Conservation (phyloP, 2,329 filamentous ascomycete genomes). For the Trichoderma aggressivum region DNA sequence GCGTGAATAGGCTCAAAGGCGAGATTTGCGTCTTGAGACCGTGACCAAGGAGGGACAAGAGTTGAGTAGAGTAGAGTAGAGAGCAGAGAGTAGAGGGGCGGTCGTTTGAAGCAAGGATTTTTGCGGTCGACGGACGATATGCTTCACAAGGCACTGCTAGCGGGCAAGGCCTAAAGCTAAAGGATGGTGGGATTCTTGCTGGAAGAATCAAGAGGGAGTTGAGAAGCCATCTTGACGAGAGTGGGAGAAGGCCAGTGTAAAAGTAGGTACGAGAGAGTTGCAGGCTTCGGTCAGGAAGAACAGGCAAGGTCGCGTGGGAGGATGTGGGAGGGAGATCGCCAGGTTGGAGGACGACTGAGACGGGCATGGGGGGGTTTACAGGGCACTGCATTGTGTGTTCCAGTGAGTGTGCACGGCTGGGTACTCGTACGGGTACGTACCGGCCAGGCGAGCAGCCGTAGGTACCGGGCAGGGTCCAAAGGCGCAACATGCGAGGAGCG, state of each 20-base stretch:
- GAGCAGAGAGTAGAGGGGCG: not conserved
- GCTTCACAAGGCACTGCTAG: conserved; percentile 11
- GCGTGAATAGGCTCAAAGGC: not conserved
- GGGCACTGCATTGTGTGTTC: not conserved
- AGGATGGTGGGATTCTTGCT: conserved; percentile 22
- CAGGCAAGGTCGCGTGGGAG: conserved; percentile 20
- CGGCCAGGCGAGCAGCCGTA: not conserved
- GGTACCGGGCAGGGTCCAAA: not conserved
- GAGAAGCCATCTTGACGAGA: conserved; percentile 25
- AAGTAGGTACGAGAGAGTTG: conserved; percentile 3
- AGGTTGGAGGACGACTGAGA: not conserved
- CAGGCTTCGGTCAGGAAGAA: conserved; percentile 19
- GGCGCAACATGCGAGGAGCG: not conserved
- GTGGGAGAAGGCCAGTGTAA: conserved; percentile 7
- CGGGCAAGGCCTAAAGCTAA: conserved; percentile 21
- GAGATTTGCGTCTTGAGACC: not conserved
- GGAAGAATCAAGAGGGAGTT: conserved; percentile 22
- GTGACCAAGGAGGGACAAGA: not conserved
- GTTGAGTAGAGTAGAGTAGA: not conserved
- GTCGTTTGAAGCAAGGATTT: not conserved
- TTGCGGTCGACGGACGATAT: too few relatives aligned
- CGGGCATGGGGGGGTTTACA: not conserved
- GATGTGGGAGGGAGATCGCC: conserved; percentile 16
- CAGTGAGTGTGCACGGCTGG: too few relatives aligned
- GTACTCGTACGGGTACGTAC: not conserved